These are phyloP conservation scores for Clohesyomyces aquaticus DNA, from an alignment of 495 filamentous ascomycete genomes.

Conservation along the genomic window DNA sequence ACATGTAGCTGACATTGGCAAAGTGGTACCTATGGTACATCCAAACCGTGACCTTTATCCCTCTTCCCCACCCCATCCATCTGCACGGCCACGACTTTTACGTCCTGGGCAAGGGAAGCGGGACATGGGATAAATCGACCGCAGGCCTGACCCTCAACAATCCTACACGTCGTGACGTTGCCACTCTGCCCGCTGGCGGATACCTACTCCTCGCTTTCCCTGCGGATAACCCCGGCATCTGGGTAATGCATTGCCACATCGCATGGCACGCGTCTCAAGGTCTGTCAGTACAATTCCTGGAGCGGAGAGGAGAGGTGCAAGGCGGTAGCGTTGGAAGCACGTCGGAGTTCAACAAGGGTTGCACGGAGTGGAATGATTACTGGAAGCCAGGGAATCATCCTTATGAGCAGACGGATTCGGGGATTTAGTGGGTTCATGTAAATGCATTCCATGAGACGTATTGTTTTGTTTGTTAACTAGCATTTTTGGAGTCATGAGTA, in stretches of 20 bases:
- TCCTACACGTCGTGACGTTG: constrained; percentile 43
- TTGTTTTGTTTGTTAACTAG: background rate
- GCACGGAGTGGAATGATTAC: constrained; percentile 37
- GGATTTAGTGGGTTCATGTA: too few relatives aligned
- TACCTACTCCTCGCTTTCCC: constrained; percentile 45
- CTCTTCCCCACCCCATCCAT: constrained; percentile 46
- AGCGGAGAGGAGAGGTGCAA: constrained; percentile 32
- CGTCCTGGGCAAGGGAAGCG: constrained; percentile 38
- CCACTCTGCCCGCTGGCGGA: constrained; percentile 42
- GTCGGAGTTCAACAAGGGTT: constrained; percentile 30
- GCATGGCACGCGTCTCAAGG: constrained; percentile 45
- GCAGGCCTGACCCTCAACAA: constrained; percentile 38
- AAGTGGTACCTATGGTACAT: constrained; percentile 50
- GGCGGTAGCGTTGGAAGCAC: constrained; percentile 24
- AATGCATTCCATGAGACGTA: too few relatives aligned
- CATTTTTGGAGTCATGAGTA: too few relatives aligned
- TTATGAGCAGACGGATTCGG: constrained; percentile 37
- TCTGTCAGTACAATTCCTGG: constrained; percentile 44
- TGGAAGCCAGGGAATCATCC: constrained; percentile 35
- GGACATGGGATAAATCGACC: constrained; percentile 37
- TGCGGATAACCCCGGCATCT: constrained; percentile 45
- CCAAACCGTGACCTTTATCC: constrained; percentile 36
- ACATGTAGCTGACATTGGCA: too few relatives aligned
- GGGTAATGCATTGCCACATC: constrained; percentile 47
- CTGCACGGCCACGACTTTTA: constrained; percentile 49